phyloP scores from a whole-genome alignment of 805 yeast species.

The Metschnikowia baotianmanensis region DNA sequence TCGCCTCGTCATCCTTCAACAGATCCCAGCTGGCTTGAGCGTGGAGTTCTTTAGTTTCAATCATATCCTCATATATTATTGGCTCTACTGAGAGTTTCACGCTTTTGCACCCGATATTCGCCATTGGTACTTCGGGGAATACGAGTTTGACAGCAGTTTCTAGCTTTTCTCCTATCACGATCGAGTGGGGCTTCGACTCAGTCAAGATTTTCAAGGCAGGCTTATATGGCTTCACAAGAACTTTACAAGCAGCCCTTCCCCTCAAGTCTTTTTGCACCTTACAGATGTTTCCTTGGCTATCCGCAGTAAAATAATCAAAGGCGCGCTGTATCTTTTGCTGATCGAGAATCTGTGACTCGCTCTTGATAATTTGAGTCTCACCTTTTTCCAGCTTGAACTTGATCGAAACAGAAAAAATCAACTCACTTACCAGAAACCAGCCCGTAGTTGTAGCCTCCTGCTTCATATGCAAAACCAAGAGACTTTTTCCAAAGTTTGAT shows the following conservation, averaged over 20 bases:
- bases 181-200: constrained; percentile 10
- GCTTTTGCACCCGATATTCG: constrained; percentile 19
- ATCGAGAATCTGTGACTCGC: constrained; percentile 3
- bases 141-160: constrained; percentile 21
- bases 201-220: constrained; percentile 25
- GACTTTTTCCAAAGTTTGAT: constrained; percentile 1
- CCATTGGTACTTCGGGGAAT: constrained; percentile 16
- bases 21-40: constrained; percentile 33
- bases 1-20: constrained; percentile 40
- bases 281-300: neutral
- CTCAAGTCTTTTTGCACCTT: constrained; percentile 5
- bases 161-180: constrained; percentile 33
- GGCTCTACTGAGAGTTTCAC: constrained; percentile 24
- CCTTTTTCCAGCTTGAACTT: constrained; percentile 1
- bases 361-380: constrained; percentile 1
- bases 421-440: constrained; percentile 17
- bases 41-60: constrained; percentile 17
- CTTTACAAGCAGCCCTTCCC: constrained; percentile 9
- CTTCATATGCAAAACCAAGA: constrained; percentile 21
- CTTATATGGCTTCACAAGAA: constrained; percentile 19
- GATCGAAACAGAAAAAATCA: constrained; percentile 16
- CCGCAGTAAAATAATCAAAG: constrained; percentile 1
- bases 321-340: constrained; percentile 5
- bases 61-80: constrained; percentile 15
- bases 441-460: constrained; percentile 26